Evolutionary conservation across 129 eudicot species (phyloP), one percentile per base, ranked within the genome.

Genomic region (Chrysanthemum makinoi): DNA sequence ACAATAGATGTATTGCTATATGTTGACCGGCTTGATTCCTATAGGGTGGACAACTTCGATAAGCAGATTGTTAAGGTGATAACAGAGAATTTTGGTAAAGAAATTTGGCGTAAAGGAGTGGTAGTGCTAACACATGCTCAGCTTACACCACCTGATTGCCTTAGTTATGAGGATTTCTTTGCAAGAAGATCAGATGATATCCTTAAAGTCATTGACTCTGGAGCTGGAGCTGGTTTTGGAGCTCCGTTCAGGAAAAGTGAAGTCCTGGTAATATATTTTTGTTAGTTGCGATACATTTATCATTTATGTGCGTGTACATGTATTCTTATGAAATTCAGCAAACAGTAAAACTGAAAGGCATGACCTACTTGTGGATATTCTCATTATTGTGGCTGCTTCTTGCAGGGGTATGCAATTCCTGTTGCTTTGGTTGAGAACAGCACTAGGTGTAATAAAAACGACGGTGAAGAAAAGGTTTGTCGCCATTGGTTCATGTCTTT

Each of bases 121-220:
- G 75, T 95, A 50, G 99, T 95, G 69, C 83, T 95, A 53, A 90
- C 99, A 53, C 99, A 95, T 86, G 97, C 97, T 73, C 97, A 90
- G 66, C 86, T 84, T 59, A 86, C 91, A 0, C 97, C 99, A 53
- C 99, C 99, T n/a, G 99, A 90, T 84, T 93, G 88, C 53, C 86
- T 90, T 78, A 81, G 83, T 69, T 90, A 95, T 72, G 96, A 95
- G 11, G 97, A 90, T 10, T 87, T 87, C 79, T 63, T 84, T 69
- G 76, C 84, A 47, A 86, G 53, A 80, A 82, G 97, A 83, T 95
- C 99, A 14, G 96, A 90, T 26, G 88, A 97, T 62, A 74, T 90
- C 54, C 68, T 90, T 56, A 83, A 84, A 80, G 86, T 91, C 78
- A 83, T 95, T 2, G 85, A 86, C 43, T 66, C 65, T 59, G 98